Evolutionary conservation across 2,329 filamentous ascomycete species (phyloP), one percentile per base, ranked within the genome.

Genomic region (Phoma sp.): DNA sequence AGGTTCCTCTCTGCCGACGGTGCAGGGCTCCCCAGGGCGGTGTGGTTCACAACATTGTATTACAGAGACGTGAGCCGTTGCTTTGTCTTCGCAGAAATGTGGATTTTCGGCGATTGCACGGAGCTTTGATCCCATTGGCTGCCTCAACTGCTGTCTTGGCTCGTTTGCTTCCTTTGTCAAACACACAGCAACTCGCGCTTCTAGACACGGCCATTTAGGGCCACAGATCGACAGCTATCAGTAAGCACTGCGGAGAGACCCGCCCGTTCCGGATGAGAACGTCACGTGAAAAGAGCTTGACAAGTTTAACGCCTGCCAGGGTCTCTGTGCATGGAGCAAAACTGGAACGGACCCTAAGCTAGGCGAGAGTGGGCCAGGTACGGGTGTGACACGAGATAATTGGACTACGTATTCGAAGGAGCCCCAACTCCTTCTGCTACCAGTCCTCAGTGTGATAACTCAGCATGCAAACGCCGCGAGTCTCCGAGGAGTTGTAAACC

Each of bases 11-110:
- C 30, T 27, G 35, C 45, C 40, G 45, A 54, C 49, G 11, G 10
- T n/a, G 11, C 29, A 25, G 8, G 2, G 4, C 14, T 7, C 32
- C 22, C 30, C 11, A 22, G 40, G 46, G 45, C 45, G 36, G 52
- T 46, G 36, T 25, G 18, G n/a, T 42, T 47, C 18, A 46, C 41
- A 25, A 47, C 46, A 46, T 38, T 10, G 40, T 25, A 10, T 14
- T 49, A 39, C 51, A 54, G 33, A 30, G 18, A 27, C 25, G 22
- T 13, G 22, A n/a, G 18, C 23, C 14, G n/a, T 27, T 46, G 45
- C 46, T 54, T 54, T 48, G 45, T 54, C 39, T 46, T 46, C 13
- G 30, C 36, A 41, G 11, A 5, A 45, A 29, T 24, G 37, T 22
- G n/a, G 30, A 10, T 10, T 24, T 45, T 40, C 27, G 18, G 18